Base-by-base conservation (phyloP, 2,329 filamentous ascomycete species). In the Alternaria panax region DNA sequence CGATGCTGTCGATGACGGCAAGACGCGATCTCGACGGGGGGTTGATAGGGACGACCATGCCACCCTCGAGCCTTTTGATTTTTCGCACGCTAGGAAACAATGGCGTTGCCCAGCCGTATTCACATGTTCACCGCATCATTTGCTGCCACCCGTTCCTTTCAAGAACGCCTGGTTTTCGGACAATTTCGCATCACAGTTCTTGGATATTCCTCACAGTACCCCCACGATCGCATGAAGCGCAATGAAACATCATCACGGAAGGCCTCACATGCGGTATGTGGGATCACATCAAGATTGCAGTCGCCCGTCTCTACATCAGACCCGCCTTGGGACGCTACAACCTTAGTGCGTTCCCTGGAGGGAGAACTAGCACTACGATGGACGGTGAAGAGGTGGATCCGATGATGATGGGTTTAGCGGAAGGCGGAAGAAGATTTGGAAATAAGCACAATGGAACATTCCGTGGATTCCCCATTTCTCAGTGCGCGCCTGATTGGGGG, bases 401-500 rank as follows among this genome's bases (percentile, higher is more conserved):
- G 34, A 41, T 52, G 24, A 24, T 45, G 45, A 34, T 47, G 45
- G 46, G 42, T 11, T 40, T 34, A 14, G 43, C 55, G 43, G 56
- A 59, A 59, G 56, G 56, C 51, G 47, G 27, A 32, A 50, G 36
- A 54, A 43, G 43, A 28, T 12, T 16, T 28, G 56, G 56, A 59
- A 59, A 48, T 59, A 51, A 59, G 51, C 28, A 32, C n/a, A 7
- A 51, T 59, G 57, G 57, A 59, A 59, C 38, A 51, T 59, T 56
- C 52, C 52, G 52, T 45, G 52, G 53, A 56, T 41, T 32, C 45
- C 56, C 57, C 34, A 41, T 25, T 47, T 22, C 25, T 25, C n/a
- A n/a, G n/a, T 34, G 47, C 30, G 27, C 45, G 30, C 27, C 38
- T 30, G 27, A 51, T 16, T 5, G 45, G 43, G 50, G 22, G 42